A percentile compares a stretch with the other conserved stretches of the same genome.
Evolutionary conservation across 2,329 filamentous ascomycete genomes (phyloP).

Genomic region (Camptophora hylomeconis): DNA sequence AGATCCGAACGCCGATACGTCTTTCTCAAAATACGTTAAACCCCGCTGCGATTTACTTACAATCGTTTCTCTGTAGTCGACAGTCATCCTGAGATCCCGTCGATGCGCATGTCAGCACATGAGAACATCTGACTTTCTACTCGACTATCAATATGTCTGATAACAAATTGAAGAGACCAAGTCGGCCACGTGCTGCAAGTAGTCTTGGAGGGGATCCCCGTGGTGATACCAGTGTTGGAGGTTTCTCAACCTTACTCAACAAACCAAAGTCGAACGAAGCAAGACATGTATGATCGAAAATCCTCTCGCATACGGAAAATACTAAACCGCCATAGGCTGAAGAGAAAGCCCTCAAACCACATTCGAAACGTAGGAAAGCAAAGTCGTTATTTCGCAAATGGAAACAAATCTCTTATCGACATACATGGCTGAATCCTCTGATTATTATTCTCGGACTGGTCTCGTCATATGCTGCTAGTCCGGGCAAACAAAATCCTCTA

Average conservation of each 20-base stretch:
- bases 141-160: too few species aligned
- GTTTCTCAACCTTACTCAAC: conserved; percentile 17
- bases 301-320: conserved; percentile 1
- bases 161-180: conserved; percentile 2
- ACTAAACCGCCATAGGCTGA: conserved; percentile 6
- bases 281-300: neutral
- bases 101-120: too few species aligned
- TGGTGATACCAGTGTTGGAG: conserved; percentile 33
- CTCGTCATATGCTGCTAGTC: conserved; percentile 55
- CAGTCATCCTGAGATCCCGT: too few species aligned
- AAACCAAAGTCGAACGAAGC: neutral
- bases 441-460: conserved; percentile 49
- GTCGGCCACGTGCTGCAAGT: conserved; percentile 30
- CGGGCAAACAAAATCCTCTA: conserved; percentile 59
- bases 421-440: conserved; percentile 53
- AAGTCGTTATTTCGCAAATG: conserved; percentile 31
- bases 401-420: conserved; percentile 23
- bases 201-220: conserved; percentile 33
- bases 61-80: too few species aligned
- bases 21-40: too few species aligned
- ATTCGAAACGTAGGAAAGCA: conserved; percentile 31
- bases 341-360: conserved; percentile 20
- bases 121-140: too few species aligned
- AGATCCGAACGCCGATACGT: too few species aligned
- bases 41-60: too few species aligned